Percentiles rank a stretch among this genome's conserved stretches.
Evolutionary conservation across 352 stramenopile species (phyloP).

Genomic region (Pythium oligandrum): DNA sequence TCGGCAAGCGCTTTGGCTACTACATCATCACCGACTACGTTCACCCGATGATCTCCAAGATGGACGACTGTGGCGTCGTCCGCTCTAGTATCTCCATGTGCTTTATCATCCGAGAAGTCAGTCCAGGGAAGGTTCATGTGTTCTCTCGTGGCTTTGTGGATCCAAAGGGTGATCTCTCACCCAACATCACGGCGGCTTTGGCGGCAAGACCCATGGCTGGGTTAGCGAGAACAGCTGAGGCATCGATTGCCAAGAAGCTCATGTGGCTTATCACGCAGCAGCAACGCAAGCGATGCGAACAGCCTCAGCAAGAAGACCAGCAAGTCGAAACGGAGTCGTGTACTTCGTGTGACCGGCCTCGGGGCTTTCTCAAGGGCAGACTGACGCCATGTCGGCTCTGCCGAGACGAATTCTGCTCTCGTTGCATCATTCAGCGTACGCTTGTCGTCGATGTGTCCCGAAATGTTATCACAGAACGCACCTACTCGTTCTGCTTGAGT

Average conservation of each 20-base stretch:
- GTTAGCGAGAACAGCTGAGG: constrained; percentile 35
- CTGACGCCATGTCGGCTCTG: background rate
- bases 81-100: constrained; percentile 34
- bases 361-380: background rate
- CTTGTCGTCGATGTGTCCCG: background rate
- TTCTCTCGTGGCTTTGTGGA: constrained; percentile 46
- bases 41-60: constrained; percentile 26
- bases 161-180: constrained; percentile 24
- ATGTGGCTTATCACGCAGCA: constrained; percentile 36
- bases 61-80: constrained; percentile 25
- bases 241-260: constrained; percentile 61
- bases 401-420: background rate
- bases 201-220: constrained; percentile 34
- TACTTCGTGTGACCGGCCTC: background rate
- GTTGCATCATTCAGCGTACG: background rate
- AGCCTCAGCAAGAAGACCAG: too few relatives aligned
- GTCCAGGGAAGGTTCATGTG: constrained; percentile 27
- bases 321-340: too few relatives aligned
- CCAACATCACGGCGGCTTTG: constrained; percentile 25
- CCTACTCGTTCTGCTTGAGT: too few relatives aligned
- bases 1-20: constrained; percentile 25
- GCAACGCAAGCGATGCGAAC: too few relatives aligned
- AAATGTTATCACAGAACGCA: too few relatives aligned
- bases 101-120: constrained; percentile 30
- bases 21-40: constrained; percentile 48